Base-by-base conservation (phyloP, 148 eudicot species). In the Pharnaceum exiguum region DNA sequence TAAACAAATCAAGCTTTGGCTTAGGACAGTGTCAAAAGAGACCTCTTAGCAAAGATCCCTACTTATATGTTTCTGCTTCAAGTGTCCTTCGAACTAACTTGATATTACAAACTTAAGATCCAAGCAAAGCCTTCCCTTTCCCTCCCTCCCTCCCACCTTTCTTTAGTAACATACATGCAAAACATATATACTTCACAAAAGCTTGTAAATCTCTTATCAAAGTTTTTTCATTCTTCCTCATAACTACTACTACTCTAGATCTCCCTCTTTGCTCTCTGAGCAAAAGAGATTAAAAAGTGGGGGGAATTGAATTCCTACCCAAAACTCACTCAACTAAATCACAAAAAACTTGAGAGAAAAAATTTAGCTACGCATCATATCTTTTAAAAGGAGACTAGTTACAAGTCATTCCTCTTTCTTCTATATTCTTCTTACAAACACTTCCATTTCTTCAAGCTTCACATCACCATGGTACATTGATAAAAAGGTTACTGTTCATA, bases 21-120 rank as follows among this genome's bases (percentile, higher is more conserved):
- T 66, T 72, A 51, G 29, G 51, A 47, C 21, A 47, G 36, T 56
- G 67, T 69, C 66, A 55, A 69, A 62, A 69, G 68, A 25, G 61
- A 69, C 72, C 13, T 27, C 29, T 49, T 58, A 43, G 51, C 19
- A 38, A 48, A 48, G 44, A 62, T 13, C 48, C 46, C 17, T 53
- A 18, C 17, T 40, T 28, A 52, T 31, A 29, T 3, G 0, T 10
- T 40, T 15, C 16, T 39, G 30, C 23, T 31, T 45, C 28, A 25
- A 29, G 2, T 6, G 24, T 21, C 30, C 19, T 7, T 3, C 64
- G 26, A 29, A 38, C 57, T 46, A 51, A 35, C 26, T 29, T 3
- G 27, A n/a, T 63, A 65, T 67, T 64, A 65, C 69, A 53, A 65
- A 75, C 86, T 73, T 81, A 75, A 69, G 67, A 56, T 75, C 70